phyloP scores from a whole-genome alignment of 768 basidiomycete genomes.

The Multifurca ochricompacta region DNA sequence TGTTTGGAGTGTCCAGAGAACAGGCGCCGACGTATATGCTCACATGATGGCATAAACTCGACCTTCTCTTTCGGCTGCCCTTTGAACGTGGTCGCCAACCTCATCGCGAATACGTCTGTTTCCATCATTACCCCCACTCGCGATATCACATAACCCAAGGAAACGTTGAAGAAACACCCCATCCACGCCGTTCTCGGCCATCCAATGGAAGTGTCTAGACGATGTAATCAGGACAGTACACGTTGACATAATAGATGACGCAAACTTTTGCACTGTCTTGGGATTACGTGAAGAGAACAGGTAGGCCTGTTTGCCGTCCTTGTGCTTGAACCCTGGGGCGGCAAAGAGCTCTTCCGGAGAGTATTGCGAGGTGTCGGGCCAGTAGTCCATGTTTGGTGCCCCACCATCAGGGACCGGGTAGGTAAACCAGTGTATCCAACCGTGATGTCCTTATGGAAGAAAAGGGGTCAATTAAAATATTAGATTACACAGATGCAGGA shows the following conservation, averaged over 20 bases:
- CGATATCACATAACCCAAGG: constrained; percentile 53
- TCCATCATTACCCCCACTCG: constrained; percentile 42
- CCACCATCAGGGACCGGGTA: constrained; percentile 62
- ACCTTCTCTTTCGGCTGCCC: constrained; percentile 73
- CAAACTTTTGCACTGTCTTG: constrained; percentile 56
- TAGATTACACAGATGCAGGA: not conserved
- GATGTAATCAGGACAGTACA: constrained; percentile 15
- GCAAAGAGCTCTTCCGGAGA: constrained; percentile 61
- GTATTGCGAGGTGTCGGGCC: constrained; percentile 73
- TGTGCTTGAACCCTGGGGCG: constrained; percentile 55
- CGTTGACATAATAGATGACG: not conserved
- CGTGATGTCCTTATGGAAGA: constrained; percentile 51
- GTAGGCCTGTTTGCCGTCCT: constrained; percentile 50
- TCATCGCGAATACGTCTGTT: constrained; percentile 63
- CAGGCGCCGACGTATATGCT: constrained; percentile 23
- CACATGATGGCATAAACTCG: constrained; percentile 82
- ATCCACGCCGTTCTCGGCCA: constrained; percentile 74
- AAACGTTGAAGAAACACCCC: constrained; percentile 81
- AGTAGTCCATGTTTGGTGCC: constrained; percentile 64
- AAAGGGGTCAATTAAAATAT: not conserved
- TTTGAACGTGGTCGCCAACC: constrained; percentile 59
- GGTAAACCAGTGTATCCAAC: constrained; percentile 83
- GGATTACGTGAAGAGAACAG: constrained; percentile 75
- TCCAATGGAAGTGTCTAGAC: constrained; percentile 65
- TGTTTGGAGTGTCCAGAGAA: not conserved